These are phyloP conservation scores for Globisporangium nunn DNA, from an alignment of 352 stramenopile genomes.

Conservation along the genomic window DNA sequence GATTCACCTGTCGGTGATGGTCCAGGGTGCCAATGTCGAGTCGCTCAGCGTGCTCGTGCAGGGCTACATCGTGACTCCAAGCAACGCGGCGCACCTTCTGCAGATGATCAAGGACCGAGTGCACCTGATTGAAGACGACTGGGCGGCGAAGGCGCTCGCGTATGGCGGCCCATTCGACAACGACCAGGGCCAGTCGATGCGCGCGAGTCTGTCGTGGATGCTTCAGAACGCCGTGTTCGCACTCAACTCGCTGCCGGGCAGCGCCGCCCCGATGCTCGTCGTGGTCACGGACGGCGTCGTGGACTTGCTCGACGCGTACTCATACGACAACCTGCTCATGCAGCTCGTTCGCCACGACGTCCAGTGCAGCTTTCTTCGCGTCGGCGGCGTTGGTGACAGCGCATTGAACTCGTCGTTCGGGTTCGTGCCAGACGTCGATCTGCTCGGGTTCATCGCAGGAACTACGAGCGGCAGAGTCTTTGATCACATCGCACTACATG, in stretches of 20 bases:
- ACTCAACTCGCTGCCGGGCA: slow-evolving; percentile 74
- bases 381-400: slow-evolving; percentile 44
- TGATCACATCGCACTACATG: slow-evolving; percentile 51
- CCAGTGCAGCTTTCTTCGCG: slow-evolving; percentile 75
- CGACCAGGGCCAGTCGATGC: slow-evolving; percentile 17
- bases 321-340: slow-evolving; percentile 85
- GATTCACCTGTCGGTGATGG: slow-evolving; percentile 74
- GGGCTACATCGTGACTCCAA: slow-evolving; percentile 59
- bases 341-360: slow-evolving; percentile 86
- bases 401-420: slow-evolving; percentile 71
- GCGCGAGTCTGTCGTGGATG: slow-evolving; percentile 62
- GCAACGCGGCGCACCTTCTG: slow-evolving; percentile 52
- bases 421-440: slow-evolving; percentile 75
- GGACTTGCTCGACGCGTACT: slow-evolving; percentile 67
- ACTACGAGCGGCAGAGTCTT: slow-evolving; percentile 63
- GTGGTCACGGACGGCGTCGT: slow-evolving; percentile 82
- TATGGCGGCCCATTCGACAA: slow-evolving; percentile 11
- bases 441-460: slow-evolving; percentile 71
- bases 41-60: slow-evolving; percentile 79
- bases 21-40: slow-evolving; percentile 72
- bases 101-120: slow-evolving; percentile 68
- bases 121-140: slow-evolving; percentile 78
- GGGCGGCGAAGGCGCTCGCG: slow-evolving; percentile 39
- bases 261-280: slow-evolving; percentile 73
- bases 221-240: slow-evolving; percentile 85